Evolutionary conservation across 2,329 filamentous ascomycete species (phyloP), one percentile per base, ranked within the genome.

Genomic region (Chrysoporthe austroafricana): DNA sequence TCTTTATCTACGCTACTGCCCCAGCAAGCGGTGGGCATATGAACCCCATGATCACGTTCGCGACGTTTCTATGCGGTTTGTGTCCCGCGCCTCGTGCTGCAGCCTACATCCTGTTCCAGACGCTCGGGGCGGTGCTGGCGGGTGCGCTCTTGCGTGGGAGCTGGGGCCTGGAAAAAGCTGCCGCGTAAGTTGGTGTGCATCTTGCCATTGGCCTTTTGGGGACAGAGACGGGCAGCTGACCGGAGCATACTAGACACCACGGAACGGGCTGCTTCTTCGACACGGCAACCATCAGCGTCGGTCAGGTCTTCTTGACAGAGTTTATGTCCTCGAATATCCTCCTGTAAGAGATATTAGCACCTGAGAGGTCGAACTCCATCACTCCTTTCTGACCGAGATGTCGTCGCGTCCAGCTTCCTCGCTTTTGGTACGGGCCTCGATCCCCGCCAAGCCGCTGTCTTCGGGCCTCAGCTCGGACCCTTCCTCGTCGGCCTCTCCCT

Each of bases 371-470:
- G 18, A 46, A 34, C 34, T n/a, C 6, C 6, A n/a, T 34, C 34
- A 6, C 7, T 2, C 2, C 21, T 57, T 42, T 34, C 64, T 42
- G 52, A 44, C 13, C 3, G 43, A 34, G 1, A 69, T 71, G 34
- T 52, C 58, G 7, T 11, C 48, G 9, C 67, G 69, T 18, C 66
- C 73, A 76, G 72, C 26, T 80, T 84, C 70, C 76, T 86, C 26
- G 79, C 83, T 0, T 86, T 85, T 69, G 83, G 84, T 1, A 81
- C 85, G 13, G 84, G 83, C 18, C 76, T 87, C 4, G 85, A 87
- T 72, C 85, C 85, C 2, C 76, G 84, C 3, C 84, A 86, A 71
- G 78, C 78, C 0, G 74, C 79, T 21, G 73, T 84, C 3, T 85
- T 84, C 70, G 84, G 84, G 0, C 83, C 82, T 5, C 80, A 83